Base-by-base conservation (phyloP, 1,139 yeast species). In the Candida tetrigidarum region DNA sequence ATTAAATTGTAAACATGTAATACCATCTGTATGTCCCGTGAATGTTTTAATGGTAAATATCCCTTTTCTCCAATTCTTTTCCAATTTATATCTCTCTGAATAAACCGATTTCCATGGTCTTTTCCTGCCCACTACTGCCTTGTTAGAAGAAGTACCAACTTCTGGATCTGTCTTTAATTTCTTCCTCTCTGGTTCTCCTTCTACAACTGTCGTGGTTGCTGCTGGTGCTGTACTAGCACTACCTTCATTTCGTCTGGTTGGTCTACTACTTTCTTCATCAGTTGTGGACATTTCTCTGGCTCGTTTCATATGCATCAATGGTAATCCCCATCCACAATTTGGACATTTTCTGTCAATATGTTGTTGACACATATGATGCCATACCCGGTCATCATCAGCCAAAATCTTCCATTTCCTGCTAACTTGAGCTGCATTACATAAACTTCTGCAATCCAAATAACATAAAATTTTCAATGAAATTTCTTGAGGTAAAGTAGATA, bases 351-450 rank as follows among this genome's bases (percentile, higher is more conserved):
- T 76, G 66, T 93, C 99, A 47, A 93, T 93, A 63, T 93, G 99
- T 65, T 93, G 99, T 63, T 91, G 97, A 64, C 99, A 93, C 93
- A 93, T 86, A 55, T 93, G 91, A 63, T 93, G 96, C 99, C 99
- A 93, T 5, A 93, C 98, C 44, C 96, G 71, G 59, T 93, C 98
- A 62, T 92, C 97, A 64, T 93, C 97, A 1, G 99, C 98, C 45
- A 93, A 70, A 43, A 74, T 71, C 59, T 88, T 84, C 99, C 99
- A 93, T 46, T 80, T 80, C 43, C 82, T 78, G 35, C 92, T 86
- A 3, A 93, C 99, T 65, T 86, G 96, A 0, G 98, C 96, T 0
- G 98, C 97, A 55, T 82, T 84, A 66, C 98, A 92, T 42, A 93
- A 75, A 18, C 97, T 88, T 41, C 84, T 86, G 63, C 98, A 92